Evolutionary conservation across 768 basidiomycete species (phyloP), one percentile per base, ranked within the genome.

Genomic region (Lactarius hengduanensis): DNA sequence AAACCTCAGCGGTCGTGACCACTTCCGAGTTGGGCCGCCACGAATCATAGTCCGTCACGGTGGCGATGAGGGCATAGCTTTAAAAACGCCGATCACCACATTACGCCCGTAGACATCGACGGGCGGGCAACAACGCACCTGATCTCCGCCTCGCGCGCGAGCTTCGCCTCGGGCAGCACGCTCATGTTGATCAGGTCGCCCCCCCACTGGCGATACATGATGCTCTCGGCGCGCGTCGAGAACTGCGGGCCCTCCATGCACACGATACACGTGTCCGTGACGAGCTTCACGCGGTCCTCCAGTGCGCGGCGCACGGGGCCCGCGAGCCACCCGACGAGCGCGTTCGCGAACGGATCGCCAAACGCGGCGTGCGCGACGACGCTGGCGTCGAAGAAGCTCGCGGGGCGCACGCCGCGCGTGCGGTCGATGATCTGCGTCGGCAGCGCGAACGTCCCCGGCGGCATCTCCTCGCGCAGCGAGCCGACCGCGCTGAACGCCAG

Each of bases 211-310:
- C 94, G 83, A 76, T 98, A 97, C 95, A 97, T 94, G 72, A 84
- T 72, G 73, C 92, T 95, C 83, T 99, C 96, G 20, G 96, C 96
- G 43, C 96, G 81, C n/a, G 96, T 99, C 63, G 94, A 96, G 81
- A 99, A 99, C 77, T 95, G 94, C 38, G 92, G 92, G 58, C 96
- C 96, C 75, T 98, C 95, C 94, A 98, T 98, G 74, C 93, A 95
- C 57, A 98, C 89, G 64, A 98, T 85, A 22, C 87, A 90, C 81
- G 89, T 94, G 34, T 86, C 89, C 60, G 84, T 86, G 76, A 94
- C 92, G 62, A 98, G 76, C 77, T 84, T 79, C 43, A 89, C 86
- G 1, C 81, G 83, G 34, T 78, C 78, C 7, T 79, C 83, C 61
- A 96, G 76, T 41, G 85, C 92, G 67, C 81, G 81, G 72, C 80